Evolutionary conservation across 2,329 filamentous ascomycete species (phyloP).

Genomic region (Malbranchea zuffiana): DNA sequence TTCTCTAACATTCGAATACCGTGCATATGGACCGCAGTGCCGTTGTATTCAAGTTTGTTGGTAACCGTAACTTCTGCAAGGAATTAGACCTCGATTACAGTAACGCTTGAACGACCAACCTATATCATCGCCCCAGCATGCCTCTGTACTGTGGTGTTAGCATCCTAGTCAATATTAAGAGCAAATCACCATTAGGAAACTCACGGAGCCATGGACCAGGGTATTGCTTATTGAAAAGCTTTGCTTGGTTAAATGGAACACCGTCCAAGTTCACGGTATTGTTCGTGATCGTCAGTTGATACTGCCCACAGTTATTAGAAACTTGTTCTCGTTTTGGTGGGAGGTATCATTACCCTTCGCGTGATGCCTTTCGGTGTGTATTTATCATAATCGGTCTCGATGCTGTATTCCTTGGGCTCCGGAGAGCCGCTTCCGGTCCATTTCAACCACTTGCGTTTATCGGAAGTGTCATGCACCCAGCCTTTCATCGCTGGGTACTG

Average conservation of each 20-base stretch:
- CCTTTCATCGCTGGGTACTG: constrained; percentile 11
- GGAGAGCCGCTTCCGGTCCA: constrained; percentile 7
- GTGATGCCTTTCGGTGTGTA: constrained; percentile 11
- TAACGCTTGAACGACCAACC: constrained; percentile 6
- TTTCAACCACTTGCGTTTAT: constrained; percentile 12
- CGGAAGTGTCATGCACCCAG: constrained; percentile 8
- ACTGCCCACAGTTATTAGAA: neutral
- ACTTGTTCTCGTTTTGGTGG: neutral
- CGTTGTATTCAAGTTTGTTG: constrained; percentile 12
- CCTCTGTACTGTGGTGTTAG: constrained; percentile 9
- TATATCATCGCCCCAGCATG: constrained; percentile 14
- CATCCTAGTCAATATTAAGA: neutral
- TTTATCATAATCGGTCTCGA: constrained; percentile 13
- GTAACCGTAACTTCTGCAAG: constrained; percentile 12
- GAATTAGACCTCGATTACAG: neutral
- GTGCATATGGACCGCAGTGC: constrained; percentile 20
- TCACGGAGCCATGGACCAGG: constrained; percentile 15
- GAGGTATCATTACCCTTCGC: constrained; percentile 10
- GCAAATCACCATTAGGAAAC: neutral
- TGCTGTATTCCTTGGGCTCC: constrained; percentile 10
- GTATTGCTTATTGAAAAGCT: constrained; percentile 12
- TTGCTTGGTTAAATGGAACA: constrained; percentile 8
- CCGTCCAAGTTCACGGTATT: constrained; percentile 13
- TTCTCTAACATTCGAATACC: constrained; percentile 25
- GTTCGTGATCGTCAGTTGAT: constrained; percentile 9